Percentiles rank a stretch among this genome's conserved stretches.
Conservation (phyloP, 1,284 basidiomycete species). For the Apiotrichum brassicae region DNA sequence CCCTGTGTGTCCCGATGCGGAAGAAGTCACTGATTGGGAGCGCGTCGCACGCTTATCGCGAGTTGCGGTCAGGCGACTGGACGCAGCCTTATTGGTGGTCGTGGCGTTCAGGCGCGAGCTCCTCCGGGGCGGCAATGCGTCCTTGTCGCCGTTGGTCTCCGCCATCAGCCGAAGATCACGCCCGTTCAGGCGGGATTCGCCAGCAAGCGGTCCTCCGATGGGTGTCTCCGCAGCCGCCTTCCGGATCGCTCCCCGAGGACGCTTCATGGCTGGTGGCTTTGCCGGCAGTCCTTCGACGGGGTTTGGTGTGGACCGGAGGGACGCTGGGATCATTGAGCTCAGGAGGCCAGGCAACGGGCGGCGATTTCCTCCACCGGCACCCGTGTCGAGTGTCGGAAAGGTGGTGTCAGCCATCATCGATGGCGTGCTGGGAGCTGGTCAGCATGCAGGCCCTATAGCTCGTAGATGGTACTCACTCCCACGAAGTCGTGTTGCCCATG, state of each 20-base stretch:
- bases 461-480: conserved; percentile 29
- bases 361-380: conserved; percentile 18
- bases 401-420: conserved; percentile 34
- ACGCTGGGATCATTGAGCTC: conserved; percentile 22
- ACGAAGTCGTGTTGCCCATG: conserved; percentile 27
- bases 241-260: conserved; percentile 26
- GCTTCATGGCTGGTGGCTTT: conserved; percentile 44
- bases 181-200: conserved; percentile 20
- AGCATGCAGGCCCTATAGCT: conserved; percentile 1
- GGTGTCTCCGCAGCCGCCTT: conserved; percentile 6
- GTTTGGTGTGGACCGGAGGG: conserved; percentile 25
- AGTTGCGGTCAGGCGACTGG: conserved; percentile 8
- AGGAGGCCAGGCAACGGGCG: conserved; percentile 34
- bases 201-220: conserved; percentile 6
- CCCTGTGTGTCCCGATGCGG: conserved; percentile 56
- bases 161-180: conserved; percentile 25
- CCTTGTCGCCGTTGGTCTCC: conserved; percentile 30
- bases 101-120: conserved; percentile 35
- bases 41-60: conserved; percentile 27
- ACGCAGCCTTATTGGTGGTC: conserved; percentile 13
- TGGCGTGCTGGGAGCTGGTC: conserved; percentile 22
- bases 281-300: conserved; percentile 9
- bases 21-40: conserved; percentile 46
- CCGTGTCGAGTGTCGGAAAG: conserved; percentile 20
- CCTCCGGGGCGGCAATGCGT: conserved; percentile 27